These are phyloP conservation scores for Toxicodendron radicans DNA, from an alignment of 345 rosid species.

Conservation along the genomic window DNA sequence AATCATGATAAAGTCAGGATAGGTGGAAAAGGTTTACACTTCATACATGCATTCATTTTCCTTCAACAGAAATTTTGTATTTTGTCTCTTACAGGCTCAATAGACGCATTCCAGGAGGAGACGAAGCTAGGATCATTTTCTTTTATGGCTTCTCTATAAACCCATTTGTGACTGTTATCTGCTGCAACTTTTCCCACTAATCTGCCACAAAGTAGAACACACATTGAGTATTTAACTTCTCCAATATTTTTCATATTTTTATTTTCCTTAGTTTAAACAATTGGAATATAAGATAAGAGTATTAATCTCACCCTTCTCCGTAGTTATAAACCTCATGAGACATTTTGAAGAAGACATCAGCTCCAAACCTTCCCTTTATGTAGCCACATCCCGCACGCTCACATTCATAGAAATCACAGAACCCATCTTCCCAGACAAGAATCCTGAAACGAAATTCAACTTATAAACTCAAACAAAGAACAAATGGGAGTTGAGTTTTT, in stretches of 20 bases:
- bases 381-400: slow-evolving; percentile 44
- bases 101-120: slow-evolving; percentile 53
- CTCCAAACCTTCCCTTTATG: slow-evolving; percentile 54
- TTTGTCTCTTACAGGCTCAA: slow-evolving; percentile 57
- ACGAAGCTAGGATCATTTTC: slow-evolving; percentile 43
- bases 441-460: slow-evolving; percentile 40
- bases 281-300: not conserved
- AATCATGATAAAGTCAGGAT: slow-evolving; percentile 1
- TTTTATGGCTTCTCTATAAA: slow-evolving; percentile 44
- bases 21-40: not conserved
- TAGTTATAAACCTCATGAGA: slow-evolving; percentile 73
- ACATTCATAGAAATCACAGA: slow-evolving; percentile 64
- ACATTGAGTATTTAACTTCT: not conserved
- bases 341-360: slow-evolving; percentile 76
- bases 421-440: slow-evolving; percentile 85
- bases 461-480: slow-evolving; percentile 1
- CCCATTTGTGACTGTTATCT: slow-evolving; percentile 76
- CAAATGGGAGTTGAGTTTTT: not conserved
- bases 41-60: not conserved
- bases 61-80: not conserved
- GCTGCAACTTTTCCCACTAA: slow-evolving; percentile 77
- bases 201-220: slow-evolving; percentile 34
- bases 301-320: slow-evolving; percentile 66
- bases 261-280: not conserved
- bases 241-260: not conserved